Evolutionary conservation across 2,329 filamentous ascomycete species (phyloP).

Genomic region (Trichoderma koningii): DNA sequence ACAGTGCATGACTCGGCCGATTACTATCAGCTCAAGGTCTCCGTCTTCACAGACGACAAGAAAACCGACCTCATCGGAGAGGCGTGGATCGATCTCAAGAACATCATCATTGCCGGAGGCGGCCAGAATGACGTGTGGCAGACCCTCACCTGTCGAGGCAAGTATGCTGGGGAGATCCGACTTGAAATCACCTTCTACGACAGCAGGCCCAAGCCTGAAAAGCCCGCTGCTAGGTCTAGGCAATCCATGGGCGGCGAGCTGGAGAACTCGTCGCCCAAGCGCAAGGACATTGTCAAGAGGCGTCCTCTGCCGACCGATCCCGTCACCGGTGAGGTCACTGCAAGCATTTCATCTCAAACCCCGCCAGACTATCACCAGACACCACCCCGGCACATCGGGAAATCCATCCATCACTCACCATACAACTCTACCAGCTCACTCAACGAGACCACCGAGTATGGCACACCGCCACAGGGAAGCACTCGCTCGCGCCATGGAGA

Average conservation of each 20-base stretch:
- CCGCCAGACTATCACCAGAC: conserved; percentile 48
- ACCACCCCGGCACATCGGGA: conserved; percentile 51
- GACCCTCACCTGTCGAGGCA: conserved; percentile 79
- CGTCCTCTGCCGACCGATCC: conserved; percentile 82
- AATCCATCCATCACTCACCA: conserved; percentile 40
- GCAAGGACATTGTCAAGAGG: conserved; percentile 71
- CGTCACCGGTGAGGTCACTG: conserved; percentile 56
- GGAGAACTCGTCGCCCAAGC: conserved; percentile 46
- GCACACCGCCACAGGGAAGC: conserved; percentile 41
- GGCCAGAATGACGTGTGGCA: conserved; percentile 97
- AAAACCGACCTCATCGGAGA: conserved; percentile 96
- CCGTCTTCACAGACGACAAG: conserved; percentile 97
- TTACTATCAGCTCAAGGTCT: conserved; percentile 93
- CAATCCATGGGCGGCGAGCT: conserved; percentile 40
- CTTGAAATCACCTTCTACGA: conserved; percentile 98
- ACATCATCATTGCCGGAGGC: conserved; percentile 80
- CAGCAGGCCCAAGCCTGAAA: conserved; percentile 77
- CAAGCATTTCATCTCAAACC: conserved; percentile 32
- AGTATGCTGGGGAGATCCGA: conserved; percentile 93
- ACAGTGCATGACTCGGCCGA: conserved; percentile 94
- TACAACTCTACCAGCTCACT: conserved; percentile 57
- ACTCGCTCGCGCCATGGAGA: conserved; percentile 42
- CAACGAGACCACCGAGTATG: conserved; percentile 56
- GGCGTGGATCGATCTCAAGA: conserved; percentile 80
- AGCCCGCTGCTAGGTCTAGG: conserved; percentile 60